phyloP scores from a whole-genome alignment of 2,329 filamentous ascomycete species.

The Lizonia empirigonia region DNA sequence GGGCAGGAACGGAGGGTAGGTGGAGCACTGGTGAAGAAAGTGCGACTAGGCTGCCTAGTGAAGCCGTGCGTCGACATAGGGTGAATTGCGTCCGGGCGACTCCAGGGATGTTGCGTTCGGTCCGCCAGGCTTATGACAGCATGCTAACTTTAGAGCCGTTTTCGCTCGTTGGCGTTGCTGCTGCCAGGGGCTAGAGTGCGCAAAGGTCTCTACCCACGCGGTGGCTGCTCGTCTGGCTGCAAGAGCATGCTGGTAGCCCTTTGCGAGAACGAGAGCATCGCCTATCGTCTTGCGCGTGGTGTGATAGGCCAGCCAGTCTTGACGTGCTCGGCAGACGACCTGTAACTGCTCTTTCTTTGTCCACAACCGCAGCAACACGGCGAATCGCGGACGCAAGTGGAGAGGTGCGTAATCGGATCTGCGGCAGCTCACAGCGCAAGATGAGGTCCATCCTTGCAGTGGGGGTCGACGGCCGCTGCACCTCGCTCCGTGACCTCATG shows the following conservation, averaged over 20 bases:
- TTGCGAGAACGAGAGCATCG: too few relatives aligned
- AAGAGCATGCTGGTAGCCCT: background rate
- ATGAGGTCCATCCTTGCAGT: constrained; percentile 14
- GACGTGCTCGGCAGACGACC: constrained; percentile 7
- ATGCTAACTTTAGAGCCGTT: constrained; percentile 37
- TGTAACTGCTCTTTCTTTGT: constrained; percentile 6
- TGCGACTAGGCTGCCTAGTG: constrained; percentile 37
- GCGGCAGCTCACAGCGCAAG: constrained; percentile 9
- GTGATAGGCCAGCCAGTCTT: constrained; percentile 16
- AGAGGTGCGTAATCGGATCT: constrained; percentile 15
- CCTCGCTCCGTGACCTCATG: constrained; percentile 26
- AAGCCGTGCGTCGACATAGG: constrained; percentile 38
- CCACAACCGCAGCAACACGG: background rate
- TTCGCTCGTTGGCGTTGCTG: constrained; percentile 23
- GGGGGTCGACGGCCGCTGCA: constrained; percentile 10
- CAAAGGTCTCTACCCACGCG: constrained; percentile 11
- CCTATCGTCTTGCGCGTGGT: constrained; percentile 24
- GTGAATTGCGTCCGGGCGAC: constrained; percentile 38
- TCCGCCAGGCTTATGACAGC: constrained; percentile 37
- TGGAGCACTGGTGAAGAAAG: constrained; percentile 41
- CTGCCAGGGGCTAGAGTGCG: constrained; percentile 29
- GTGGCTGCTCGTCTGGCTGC: constrained; percentile 20
- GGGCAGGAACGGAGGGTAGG: constrained; percentile 36
- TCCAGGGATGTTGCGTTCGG: constrained; percentile 37
- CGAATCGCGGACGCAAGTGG: constrained; percentile 8